Conservation (phyloP, 1,284 basidiomycete species). For the Neonothopanus nambi region DNA sequence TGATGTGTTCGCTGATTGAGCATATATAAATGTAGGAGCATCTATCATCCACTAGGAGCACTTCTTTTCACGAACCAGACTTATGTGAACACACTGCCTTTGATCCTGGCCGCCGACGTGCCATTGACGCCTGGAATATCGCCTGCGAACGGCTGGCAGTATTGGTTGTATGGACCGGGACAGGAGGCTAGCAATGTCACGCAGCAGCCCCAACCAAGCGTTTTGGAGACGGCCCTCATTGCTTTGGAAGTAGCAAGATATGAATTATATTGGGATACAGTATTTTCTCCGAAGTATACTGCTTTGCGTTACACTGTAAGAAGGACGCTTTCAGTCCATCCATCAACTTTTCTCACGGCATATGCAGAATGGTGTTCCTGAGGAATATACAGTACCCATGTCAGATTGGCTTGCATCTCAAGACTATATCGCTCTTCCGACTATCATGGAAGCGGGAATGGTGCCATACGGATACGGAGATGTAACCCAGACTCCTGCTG, state of each 20-base stretch:
- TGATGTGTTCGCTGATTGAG: not conserved
- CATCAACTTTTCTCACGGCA: not conserved
- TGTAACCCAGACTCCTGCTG: constrained; percentile 7
- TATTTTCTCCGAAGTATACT: constrained; percentile 4
- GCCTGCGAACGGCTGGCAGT: constrained; percentile 5
- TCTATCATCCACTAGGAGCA: constrained; percentile 12
- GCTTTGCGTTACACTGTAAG: constrained; percentile 6
- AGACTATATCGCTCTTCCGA: constrained; percentile 3
- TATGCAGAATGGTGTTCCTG: constrained; percentile 7
- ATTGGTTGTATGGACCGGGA: constrained; percentile 3
- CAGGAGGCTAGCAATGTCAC: not conserved
- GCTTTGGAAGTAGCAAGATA: not conserved
- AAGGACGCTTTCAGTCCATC: not conserved
- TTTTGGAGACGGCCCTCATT: not conserved
- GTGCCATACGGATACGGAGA: constrained; percentile 11
- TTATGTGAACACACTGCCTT: constrained; percentile 11
- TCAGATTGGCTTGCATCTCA: constrained; percentile 6
- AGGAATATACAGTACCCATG: constrained; percentile 10
- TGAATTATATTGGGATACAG: constrained; percentile 4
- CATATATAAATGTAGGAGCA: constrained; percentile 3
- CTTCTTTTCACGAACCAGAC: constrained; percentile 12
- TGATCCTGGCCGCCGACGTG: constrained; percentile 9
- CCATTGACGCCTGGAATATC: constrained; percentile 7
- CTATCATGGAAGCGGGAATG: constrained; percentile 7
- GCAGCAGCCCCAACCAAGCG: not conserved